Conservation (phyloP, 2,329 filamentous ascomycete genomes). For the Microcyclospora pomicola region DNA sequence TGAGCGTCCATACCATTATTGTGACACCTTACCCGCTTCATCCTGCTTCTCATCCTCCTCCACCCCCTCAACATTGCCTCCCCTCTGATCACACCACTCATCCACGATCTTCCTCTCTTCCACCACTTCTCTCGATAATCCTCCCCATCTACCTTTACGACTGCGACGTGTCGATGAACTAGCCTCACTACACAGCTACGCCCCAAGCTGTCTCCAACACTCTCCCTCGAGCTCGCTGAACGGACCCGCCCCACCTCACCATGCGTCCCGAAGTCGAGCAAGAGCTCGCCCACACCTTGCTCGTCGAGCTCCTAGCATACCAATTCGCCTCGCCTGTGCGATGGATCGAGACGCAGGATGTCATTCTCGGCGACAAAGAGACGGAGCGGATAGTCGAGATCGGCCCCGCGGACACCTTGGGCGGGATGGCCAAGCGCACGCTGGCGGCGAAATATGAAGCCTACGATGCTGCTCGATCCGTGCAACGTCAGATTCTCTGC, state of each 20-base stretch:
- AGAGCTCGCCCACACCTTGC: constrained; percentile 93
- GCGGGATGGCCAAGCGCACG: constrained; percentile 94
- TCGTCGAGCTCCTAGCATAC: constrained; percentile 97
- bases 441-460: constrained; percentile 96
- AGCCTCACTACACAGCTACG: neutral
- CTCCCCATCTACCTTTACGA: no score
- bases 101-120: no score
- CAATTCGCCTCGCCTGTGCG: constrained; percentile 97
- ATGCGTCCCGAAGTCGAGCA: constrained; percentile 99
- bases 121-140: no score
- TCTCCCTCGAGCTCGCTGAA: constrained; percentile 2
- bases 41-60: no score
- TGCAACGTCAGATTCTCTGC: constrained; percentile 94
- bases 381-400: constrained; percentile 97
- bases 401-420: constrained; percentile 89
- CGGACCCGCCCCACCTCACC: constrained; percentile 10
- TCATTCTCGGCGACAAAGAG: constrained; percentile 88
- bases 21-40: no score
- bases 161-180: no score
- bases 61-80: no score
- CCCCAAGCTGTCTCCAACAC: neutral
- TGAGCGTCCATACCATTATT: no score
- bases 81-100: no score
- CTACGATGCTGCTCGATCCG: constrained; percentile 90
- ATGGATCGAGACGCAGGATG: constrained; percentile 99